A percentile compares a stretch with the other conserved stretches of the same genome.
Conservation (phyloP, 2,329 filamentous ascomycete species). For the Diaporthe australafricana region DNA sequence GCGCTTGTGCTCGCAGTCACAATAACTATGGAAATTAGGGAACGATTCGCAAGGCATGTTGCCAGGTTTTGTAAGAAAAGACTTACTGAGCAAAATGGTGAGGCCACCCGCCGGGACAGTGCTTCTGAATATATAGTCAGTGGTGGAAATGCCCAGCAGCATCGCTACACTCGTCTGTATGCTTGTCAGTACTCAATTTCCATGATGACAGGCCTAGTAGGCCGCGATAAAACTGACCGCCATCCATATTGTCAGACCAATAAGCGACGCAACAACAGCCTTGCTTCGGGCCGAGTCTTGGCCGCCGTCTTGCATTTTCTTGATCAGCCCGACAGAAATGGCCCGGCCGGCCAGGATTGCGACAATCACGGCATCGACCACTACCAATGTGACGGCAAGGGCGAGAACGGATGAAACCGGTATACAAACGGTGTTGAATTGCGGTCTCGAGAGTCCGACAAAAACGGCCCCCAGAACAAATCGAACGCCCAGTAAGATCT, state of each 20-base stretch:
- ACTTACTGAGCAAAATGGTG: constrained; percentile 60
- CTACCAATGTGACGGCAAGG: constrained; percentile 58
- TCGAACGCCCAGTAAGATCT: constrained; percentile 59
- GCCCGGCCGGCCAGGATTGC: constrained; percentile 54
- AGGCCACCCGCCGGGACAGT: constrained; percentile 64
- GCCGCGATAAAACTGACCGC: constrained; percentile 54
- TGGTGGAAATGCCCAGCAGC: constrained; percentile 58
- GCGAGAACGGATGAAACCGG: constrained; percentile 57
- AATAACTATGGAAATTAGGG: constrained; percentile 45
- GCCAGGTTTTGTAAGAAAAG: background rate
- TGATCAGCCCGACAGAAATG: constrained; percentile 51
- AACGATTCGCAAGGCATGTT: background rate
- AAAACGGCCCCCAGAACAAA: constrained; percentile 66
- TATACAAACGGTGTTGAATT: constrained; percentile 65
- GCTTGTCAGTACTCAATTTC: constrained; percentile 39
- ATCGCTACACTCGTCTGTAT: constrained; percentile 62
- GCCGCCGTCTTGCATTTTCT: constrained; percentile 46
- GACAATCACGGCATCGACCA: constrained; percentile 59
- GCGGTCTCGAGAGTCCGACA: constrained; percentile 64
- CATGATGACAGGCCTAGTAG: background rate
- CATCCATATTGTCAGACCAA: constrained; percentile 64
- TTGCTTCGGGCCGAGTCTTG: constrained; percentile 49
- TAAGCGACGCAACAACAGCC: constrained; percentile 54
- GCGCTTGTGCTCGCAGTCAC: constrained; percentile 53
- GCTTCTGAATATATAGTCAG: constrained; percentile 58